These are phyloP conservation scores for Brassica nigra DNA, from an alignment of 345 rosid species.

Conservation along the genomic window DNA sequence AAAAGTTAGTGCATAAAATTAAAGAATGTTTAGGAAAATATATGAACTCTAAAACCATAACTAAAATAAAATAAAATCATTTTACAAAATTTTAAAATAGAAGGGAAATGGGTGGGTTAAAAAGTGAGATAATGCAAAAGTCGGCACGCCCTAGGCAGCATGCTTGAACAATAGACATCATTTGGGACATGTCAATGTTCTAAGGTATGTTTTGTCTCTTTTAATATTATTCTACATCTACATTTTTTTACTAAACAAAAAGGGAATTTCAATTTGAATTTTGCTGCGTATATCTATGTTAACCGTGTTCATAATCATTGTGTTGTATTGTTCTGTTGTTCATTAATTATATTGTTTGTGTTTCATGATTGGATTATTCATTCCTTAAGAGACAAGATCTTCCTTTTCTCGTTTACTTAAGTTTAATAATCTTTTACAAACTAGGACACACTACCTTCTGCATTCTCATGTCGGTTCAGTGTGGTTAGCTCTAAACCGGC, in stretches of 20 bases:
- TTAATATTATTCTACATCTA: not conserved
- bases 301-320: slow-evolving; percentile 32
- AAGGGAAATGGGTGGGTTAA: slow-evolving; percentile 23
- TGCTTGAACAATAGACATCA: slow-evolving; percentile 58
- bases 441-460: not conserved
- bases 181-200: slow-evolving; percentile 49
- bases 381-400: slow-evolving; percentile 32
- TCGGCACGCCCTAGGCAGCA: slow-evolving; percentile 64
- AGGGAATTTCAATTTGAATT: not conserved
- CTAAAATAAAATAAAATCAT: not conserved
- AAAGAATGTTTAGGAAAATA: not conserved
- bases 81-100: not conserved
- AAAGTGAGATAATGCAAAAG: slow-evolving; percentile 53
- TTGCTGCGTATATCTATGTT: slow-evolving; percentile 21
- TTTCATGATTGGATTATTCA: slow-evolving; percentile 42
- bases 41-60: not conserved
- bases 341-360: slow-evolving; percentile 41
- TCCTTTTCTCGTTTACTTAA: slow-evolving; percentile 27
- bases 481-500: not conserved
- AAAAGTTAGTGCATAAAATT: not conserved
- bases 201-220: slow-evolving; percentile 44
- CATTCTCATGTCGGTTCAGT: not conserved
- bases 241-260: not conserved
- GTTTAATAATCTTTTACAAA: not conserved
- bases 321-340: slow-evolving; percentile 44